A percentile compares a stretch with the other conserved stretches of the same genome.
Conservation (phyloP, 345 rosid genomes). For the Microthlaspi erraticum region DNA sequence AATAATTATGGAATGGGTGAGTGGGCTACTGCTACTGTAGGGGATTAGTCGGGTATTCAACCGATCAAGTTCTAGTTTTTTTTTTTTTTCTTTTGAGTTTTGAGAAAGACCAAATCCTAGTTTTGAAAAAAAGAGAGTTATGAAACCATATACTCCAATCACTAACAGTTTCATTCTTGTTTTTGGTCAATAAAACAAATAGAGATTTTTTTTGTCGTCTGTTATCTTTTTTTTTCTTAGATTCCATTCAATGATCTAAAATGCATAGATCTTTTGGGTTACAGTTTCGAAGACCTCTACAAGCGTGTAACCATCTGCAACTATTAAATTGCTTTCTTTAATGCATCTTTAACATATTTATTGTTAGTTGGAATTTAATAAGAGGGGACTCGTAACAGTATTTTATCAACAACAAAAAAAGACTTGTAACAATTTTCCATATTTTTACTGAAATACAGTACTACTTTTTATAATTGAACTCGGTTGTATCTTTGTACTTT, state of each 20-base stretch:
- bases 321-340: constrained; percentile 46
- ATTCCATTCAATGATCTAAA: constrained; percentile 44
- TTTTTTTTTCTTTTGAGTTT: too few species aligned
- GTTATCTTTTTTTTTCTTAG: constrained; percentile 28
- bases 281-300: constrained; percentile 46
- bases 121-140: too few species aligned
- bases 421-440: constrained; percentile 2
- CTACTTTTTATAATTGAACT: too few species aligned
- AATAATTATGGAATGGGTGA: neutral
- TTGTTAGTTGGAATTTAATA: constrained; percentile 41
- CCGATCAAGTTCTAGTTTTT: too few species aligned
- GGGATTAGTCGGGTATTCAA: too few species aligned
- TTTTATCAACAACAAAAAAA: too few species aligned
- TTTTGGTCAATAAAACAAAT: constrained; percentile 9
- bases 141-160: constrained; percentile 15
- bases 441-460: neutral
- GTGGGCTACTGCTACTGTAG: too few species aligned
- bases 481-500: too few species aligned
- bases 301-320: constrained; percentile 43
- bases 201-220: constrained; percentile 36
- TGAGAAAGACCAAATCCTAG: too few species aligned
- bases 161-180: neutral
- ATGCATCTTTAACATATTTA: constrained; percentile 42
- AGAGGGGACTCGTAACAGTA: neutral
- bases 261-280: constrained; percentile 45